Base-by-base conservation (phyloP, 768 basidiomycete species). In the Tricholoma sp. region DNA sequence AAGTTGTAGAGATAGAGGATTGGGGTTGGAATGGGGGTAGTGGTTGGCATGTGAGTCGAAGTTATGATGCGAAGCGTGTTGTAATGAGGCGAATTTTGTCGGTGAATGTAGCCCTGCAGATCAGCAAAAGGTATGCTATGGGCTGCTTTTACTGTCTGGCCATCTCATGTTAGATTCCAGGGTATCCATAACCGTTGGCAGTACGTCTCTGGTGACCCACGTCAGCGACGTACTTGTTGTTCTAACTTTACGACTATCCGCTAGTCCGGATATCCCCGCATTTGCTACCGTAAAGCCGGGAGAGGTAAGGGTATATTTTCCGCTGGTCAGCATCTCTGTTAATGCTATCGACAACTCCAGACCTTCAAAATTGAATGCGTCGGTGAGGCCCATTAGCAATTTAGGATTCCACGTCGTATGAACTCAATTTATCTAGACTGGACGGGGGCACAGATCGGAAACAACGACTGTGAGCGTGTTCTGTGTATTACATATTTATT, bases 391-490 rank as follows among this genome's bases (percentile, higher is more conserved):
- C 11, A 28, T 15, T 5, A 45, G 80, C 20, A 61, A 18, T 47
- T 10, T 6, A 0, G 29, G 24, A 10, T 29, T 32, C 20, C 42
- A 29, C 17, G 20, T 47, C 17, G n/a, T 17, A 12, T 34, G 34
- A 31, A 36, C 24, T 32, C 12, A 42, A 28, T 47, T 33, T 36
- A 15, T 31, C n/a, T 42, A 86, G 86, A 88, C 61, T 90, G 87
- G 88, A 90, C 87, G 13, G 88, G 87, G 15, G 87, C 85, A 0
- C 86, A 89, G 63, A 88, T 89, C 50, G 85, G 86, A 44, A 89
- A 88, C 65, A 89, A 88, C 57, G 85, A 89, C 59, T 76, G 85
- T 85, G 55, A 29, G 80, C 71, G 42, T 20, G 45, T 5, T 32
- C 29, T 42, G 13, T 18, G 32, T 34, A 24, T 36, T n/a, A 24